Evolutionary conservation across 352 stramenopile species (phyloP).

Genomic region (Saprolegnia parasitica): DNA sequence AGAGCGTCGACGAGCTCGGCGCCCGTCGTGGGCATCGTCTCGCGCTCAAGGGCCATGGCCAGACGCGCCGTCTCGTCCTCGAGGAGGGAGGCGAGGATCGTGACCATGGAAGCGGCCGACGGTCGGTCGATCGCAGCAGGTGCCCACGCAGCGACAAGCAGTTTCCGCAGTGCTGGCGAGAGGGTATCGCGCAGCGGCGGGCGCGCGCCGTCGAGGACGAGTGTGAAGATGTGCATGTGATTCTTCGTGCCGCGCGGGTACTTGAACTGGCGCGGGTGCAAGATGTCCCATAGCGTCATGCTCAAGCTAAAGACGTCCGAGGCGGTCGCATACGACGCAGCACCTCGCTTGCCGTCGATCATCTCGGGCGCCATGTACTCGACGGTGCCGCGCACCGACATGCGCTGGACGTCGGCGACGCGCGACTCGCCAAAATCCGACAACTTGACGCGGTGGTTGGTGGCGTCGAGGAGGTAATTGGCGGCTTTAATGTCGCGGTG

Average conservation of each 20-base stretch:
- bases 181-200: conserved; percentile 42
- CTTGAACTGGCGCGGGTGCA: conserved; percentile 48
- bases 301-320: conserved; percentile 70
- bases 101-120: conserved; percentile 44
- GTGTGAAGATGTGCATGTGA: conserved; percentile 50
- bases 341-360: conserved; percentile 55
- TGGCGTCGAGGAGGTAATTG: conserved; percentile 47
- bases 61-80: not conserved
- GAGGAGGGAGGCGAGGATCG: conserved; percentile 35
- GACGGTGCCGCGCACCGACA: conserved; percentile 67
- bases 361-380: conserved; percentile 81
- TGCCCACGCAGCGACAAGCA: conserved; percentile 59
- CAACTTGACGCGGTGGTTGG: conserved; percentile 43
- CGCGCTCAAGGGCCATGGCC: not conserved
- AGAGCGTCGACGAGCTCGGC: not conserved
- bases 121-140: conserved; percentile 45
- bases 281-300: conserved; percentile 77
- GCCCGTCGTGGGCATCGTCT: not conserved
- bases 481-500: conserved; percentile 45
- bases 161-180: conserved; percentile 43
- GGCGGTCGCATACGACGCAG: conserved; percentile 52
- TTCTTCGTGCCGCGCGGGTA: conserved; percentile 41
- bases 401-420: conserved; percentile 33
- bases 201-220: conserved; percentile 42
- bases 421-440: conserved; percentile 53